A percentile compares a stretch with the other conserved stretches of the same genome.
These are phyloP conservation scores for Castanospermum australe DNA, from an alignment of 306 rosid genomes.

Conservation along the genomic window DNA sequence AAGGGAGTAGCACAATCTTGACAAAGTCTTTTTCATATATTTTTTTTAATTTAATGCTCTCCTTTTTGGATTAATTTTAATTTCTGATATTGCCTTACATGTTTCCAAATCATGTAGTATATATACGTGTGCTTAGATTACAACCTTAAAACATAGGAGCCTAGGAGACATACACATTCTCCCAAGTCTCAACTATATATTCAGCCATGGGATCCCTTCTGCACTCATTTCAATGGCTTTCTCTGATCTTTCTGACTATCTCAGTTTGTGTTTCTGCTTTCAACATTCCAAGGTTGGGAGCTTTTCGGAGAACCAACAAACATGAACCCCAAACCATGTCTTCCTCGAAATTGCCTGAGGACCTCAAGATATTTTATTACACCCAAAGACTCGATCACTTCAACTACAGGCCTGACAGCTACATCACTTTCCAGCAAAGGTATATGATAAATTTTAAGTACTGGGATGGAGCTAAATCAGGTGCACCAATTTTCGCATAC, in stretches of 20 bases:
- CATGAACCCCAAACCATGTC: slow-evolving; percentile 6
- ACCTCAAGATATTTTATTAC: slow-evolving; percentile 34
- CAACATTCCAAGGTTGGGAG: slow-evolving; percentile 41
- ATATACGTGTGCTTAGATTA: not conserved
- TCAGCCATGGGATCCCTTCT: slow-evolving; percentile 18
- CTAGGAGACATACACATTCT: not conserved
- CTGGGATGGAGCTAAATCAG: slow-evolving; percentile 46
- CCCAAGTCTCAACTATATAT: not conserved
- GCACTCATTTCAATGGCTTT: slow-evolving; percentile 4
- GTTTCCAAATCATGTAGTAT: not conserved
- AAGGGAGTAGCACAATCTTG: not conserved
- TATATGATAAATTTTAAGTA: slow-evolving; percentile 36
- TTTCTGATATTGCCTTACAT: not conserved
- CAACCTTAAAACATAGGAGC: slow-evolving; percentile 1
- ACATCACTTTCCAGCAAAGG: slow-evolving; percentile 48
- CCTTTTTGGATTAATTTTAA: not conserved
- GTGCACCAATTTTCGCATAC: slow-evolving; percentile 51
- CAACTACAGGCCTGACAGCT: slow-evolving; percentile 51
- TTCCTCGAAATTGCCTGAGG: not conserved
- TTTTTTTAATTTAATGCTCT: not conserved
- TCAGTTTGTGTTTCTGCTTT: not conserved
- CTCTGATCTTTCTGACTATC: not conserved
- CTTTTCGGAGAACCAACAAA: not conserved
- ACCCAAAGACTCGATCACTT: slow-evolving; percentile 59
- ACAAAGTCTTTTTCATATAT: not conserved